Base-by-base conservation (phyloP, 108 stramenopile species). In the Stephanodiscus minutulus region DNA sequence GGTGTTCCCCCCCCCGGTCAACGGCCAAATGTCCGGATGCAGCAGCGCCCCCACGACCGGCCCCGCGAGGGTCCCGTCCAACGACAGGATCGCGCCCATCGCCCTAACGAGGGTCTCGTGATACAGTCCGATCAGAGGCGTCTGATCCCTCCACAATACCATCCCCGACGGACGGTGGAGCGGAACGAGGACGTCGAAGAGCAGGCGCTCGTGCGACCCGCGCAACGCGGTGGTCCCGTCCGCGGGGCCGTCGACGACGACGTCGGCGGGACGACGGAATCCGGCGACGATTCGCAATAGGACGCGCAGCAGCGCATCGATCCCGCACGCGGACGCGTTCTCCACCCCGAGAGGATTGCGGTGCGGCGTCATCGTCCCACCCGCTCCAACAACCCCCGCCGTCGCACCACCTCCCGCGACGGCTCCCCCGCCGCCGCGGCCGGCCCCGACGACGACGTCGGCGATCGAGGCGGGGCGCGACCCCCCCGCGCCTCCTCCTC, bases 81-180 rank as follows among this genome's bases (percentile, higher is more conserved):
- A 47, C 33, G 20, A 48, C 9, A 94, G 25, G 10, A 94, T 24
- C 21, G 70, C 67, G 5, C 87, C 90, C 5, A 91, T 86, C 64
- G 86, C 87, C 64, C 87, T 86, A 5, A 87, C 86, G 21, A 94
- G 54, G 0, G 86, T 69, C 70, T 94, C 90, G 65, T 94, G 93
- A 67, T 94, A 94, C 20, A 94, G 56, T 12, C 83, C 85, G 44
- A 94, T 61, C 24, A 94, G 54, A 7, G 88, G 79, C 0, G 83
- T 88, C 74, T 94, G 93, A 74, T 94, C 93, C 61, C 93, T 64
- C 93, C 93, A 94, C 41, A 94, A 73, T 0, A 91, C 88, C 90
- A 94, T 87, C 24, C 89, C 84, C 66, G 79, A 82, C 11, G 93
- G 88, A 70, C 80, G 63, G 84, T 93, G 92, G 37, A 93, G 75